Evolutionary conservation across 2,329 filamentous ascomycete genomes (phyloP), one percentile per base, ranked within the genome.

Genomic region (Paecilomyces sp.): DNA sequence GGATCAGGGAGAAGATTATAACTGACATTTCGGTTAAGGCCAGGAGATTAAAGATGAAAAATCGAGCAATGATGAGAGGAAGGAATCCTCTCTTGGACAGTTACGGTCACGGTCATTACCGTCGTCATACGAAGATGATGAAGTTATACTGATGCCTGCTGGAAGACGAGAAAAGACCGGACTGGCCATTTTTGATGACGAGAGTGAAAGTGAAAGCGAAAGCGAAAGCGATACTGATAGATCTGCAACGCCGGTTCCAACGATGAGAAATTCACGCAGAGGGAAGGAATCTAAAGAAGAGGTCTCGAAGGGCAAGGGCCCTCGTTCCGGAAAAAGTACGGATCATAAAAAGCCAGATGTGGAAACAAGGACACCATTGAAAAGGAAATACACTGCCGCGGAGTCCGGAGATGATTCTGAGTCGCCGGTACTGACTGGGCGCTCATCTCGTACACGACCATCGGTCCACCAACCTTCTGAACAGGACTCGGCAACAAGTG

Each of bases 401-500:
- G 28, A 25, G 30, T 15, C 36, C 11, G 31, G 22, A 52, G 13
- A 41, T 15, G 31, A 22, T 18, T 25, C 57, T 28, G 30, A 58
- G 25, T 51, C 28, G 9, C 28, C 28, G 47, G 30, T 30, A 7
- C 31, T 55, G 41, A 25, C 51, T 53, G 24, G 7, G 24, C n/a
- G 28, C n/a, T 22, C 33, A 4, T 31, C 33, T 12, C 56, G 56
- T n/a, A 58, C 59, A 36, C 61, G 60, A 56, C 59, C 61, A 13
- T 58, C 57, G 11, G 57, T 47, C 24, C 41, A 58, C 2, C 55
- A 60, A 41, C 8, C 63, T 11, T 61, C 59, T 13, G 59, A 53
- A 28, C 54, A 70, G 22, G 68, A 64, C 8, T 67, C 68, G 31
- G 70, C 70, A 58, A 65, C 66, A 28, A 75, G 69, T 34, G 70